Conservation (phyloP, 805 yeast species). For the Suhomyces xylopsoci region DNA sequence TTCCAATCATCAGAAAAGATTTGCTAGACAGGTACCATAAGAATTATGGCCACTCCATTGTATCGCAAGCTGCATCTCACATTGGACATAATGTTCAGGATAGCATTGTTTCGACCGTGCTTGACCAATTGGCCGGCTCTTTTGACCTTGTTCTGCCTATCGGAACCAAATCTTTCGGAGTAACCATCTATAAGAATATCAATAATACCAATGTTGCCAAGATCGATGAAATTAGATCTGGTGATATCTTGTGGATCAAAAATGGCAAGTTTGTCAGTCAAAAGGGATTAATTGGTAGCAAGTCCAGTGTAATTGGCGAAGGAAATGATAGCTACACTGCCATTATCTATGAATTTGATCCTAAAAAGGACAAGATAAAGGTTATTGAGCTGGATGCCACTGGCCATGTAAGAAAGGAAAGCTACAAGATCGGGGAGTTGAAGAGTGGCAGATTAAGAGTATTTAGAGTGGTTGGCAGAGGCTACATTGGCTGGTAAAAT, state of each 20-base stretch:
- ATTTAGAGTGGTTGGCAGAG: slow-evolving; percentile 74
- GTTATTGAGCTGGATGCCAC: slow-evolving; percentile 56
- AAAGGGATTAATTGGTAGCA: slow-evolving; percentile 42
- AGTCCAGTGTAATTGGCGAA: slow-evolving; percentile 53
- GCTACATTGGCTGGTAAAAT: slow-evolving; percentile 65
- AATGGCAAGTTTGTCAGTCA: slow-evolving; percentile 73
- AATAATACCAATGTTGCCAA: slow-evolving; percentile 42
- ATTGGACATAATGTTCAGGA: slow-evolving; percentile 34
- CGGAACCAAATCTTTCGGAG: slow-evolving; percentile 71
- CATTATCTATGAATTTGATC: slow-evolving; percentile 71
- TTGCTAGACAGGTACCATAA: slow-evolving; percentile 48
- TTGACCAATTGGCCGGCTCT: slow-evolving; percentile 12
- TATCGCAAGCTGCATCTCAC: slow-evolving; percentile 28
- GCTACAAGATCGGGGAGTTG: slow-evolving; percentile 70
- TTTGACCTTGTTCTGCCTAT: slow-evolving; percentile 48
- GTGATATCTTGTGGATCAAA: slow-evolving; percentile 77
- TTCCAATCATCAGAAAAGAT: slow-evolving; percentile 47
- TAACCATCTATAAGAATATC: slow-evolving; percentile 55
- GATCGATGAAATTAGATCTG: slow-evolving; percentile 66
- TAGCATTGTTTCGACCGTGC: slow-evolving; percentile 22
- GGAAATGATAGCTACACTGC: slow-evolving; percentile 42
- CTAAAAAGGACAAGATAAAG: slow-evolving; percentile 63
- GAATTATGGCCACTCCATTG: slow-evolving; percentile 50
- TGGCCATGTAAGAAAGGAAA: slow-evolving; percentile 55
- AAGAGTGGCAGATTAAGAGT: slow-evolving; percentile 76